phyloP scores from a whole-genome alignment of 2,329 filamentous ascomycete species.

The Bipolaris sorokiniana region DNA sequence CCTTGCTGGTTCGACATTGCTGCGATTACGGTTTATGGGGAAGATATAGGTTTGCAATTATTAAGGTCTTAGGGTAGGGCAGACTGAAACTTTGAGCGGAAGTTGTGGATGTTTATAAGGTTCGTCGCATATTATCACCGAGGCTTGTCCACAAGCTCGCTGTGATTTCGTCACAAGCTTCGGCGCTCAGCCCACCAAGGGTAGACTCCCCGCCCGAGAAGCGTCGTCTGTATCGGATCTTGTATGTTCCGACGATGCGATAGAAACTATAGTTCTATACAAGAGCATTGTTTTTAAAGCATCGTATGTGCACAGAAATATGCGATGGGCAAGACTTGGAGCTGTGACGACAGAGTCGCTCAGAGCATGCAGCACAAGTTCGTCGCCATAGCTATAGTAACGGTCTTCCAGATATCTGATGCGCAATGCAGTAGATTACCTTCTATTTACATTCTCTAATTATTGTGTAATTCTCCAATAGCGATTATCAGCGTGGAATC shows the following conservation, averaged over 20 bases:
- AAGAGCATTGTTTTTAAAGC: background rate
- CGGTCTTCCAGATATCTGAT: background rate
- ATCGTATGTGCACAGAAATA: background rate
- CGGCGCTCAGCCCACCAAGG: slow-evolving; percentile 12
- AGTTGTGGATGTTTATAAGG: background rate
- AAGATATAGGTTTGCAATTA: background rate
- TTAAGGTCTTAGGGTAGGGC: background rate
- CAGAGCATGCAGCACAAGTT: background rate
- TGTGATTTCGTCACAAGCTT: slow-evolving; percentile 12
- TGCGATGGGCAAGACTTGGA: background rate
- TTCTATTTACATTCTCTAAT: too few species aligned
- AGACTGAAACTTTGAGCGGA: background rate
- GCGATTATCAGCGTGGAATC: background rate
- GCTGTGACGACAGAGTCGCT: background rate
- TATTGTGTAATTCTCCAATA: background rate
- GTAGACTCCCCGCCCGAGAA: slow-evolving; percentile 5
- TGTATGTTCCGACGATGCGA: slow-evolving; percentile 1
- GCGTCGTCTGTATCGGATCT: slow-evolving; percentile 8
- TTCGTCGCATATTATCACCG: slow-evolving; percentile 3
- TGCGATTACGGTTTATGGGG: background rate
- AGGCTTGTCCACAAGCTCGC: slow-evolving; percentile 10
- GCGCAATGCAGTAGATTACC: background rate
- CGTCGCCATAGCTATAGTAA: background rate
- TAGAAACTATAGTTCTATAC: background rate
- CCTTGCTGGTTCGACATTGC: slow-evolving; percentile 38